Base-by-base conservation (phyloP, 2,329 filamentous ascomycete species). In the Pyrenochaeta sp. region DNA sequence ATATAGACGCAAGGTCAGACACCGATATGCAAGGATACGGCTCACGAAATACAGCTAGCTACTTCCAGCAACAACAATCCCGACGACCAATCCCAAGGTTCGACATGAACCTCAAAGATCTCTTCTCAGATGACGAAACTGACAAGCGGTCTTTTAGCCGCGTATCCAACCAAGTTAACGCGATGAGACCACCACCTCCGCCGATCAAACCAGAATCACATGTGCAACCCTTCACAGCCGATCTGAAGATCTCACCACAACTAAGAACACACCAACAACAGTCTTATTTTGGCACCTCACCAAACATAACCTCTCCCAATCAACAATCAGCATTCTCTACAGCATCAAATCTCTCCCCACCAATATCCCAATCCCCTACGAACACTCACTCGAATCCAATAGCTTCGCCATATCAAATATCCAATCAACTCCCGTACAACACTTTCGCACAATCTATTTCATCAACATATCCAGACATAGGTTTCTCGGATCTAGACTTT, bases 401-500 rank as follows among this genome's bases (percentile, higher is more conserved):
- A 32, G 13, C 66, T 30, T 72, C 70, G 0, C 72, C 71, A 22
- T 74, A 73, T 53, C 73, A 77, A 42, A 53, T 72, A 43, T 52
- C 64, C 9, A 71, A 71, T 47, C 62, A 73, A 40, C 59, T 73
- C 6, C 67, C 73, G 5, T 73, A 76, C 67, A 67, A 66, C 52
- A 56, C 56, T 30, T 78, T 74, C 54, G 45, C 68, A 0, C 70
- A 74, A 30, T 69, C 64, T 36, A 66, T 74, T 43, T 55, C 59
- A 15, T 66, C 67, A 1, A 54, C 66, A 0, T 76, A 76, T 50
- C 72, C 75, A 0, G 72, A 75, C 28, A 50, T 77, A 0, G 68
- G 72, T 28, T 79, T 82, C 52, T 78, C 82, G 15, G 81, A 84
- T 49, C 79, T 86, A 13, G 83, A 86, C 63, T 86, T 87, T 69